phyloP scores from a whole-genome alignment of 2,329 filamentous ascomycete species.

The Ascochyta viciae-villosae region DNA sequence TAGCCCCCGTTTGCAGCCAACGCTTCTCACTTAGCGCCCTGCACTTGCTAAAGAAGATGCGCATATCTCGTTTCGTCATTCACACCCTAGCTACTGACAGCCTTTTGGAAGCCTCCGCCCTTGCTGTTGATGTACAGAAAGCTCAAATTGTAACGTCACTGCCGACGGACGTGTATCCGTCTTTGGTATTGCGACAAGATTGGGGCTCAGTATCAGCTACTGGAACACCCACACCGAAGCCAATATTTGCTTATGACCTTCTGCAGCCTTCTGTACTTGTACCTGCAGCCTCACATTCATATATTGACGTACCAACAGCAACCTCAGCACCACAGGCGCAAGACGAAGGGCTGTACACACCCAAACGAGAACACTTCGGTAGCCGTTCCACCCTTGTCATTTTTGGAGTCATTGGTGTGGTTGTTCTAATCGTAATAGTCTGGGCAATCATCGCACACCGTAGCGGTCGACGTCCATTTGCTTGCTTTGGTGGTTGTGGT shows the following conservation, averaged over 20 bases:
- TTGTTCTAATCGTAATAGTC: not conserved
- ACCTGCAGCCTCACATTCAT: not conserved
- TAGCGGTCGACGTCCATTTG: not conserved
- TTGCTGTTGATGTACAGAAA: not conserved
- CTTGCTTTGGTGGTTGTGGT: not conserved
- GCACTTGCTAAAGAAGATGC: not conserved
- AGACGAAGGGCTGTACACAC: not conserved
- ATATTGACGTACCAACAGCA: not conserved
- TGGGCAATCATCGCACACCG: slow-evolving; percentile 8
- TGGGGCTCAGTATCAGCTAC: not conserved
- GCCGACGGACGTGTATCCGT: not conserved
- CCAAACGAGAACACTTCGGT: not conserved
- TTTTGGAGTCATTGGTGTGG: not conserved
- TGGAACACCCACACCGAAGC: not conserved
- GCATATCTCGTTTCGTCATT: not conserved
- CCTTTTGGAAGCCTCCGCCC: not conserved
- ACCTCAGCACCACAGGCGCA: not conserved
- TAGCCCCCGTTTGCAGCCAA: not conserved
- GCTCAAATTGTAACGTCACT: not conserved
- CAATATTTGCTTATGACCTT: not conserved
- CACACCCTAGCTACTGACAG: not conserved
- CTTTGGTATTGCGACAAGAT: not conserved
- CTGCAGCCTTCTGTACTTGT: not conserved
- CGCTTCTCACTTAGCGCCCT: not conserved
- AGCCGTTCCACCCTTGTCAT: not conserved